A percentile compares a stretch with the other conserved stretches of the same genome.
Conservation (phyloP, 352 stramenopile genomes). For the Globisporangium cystogenes region DNA sequence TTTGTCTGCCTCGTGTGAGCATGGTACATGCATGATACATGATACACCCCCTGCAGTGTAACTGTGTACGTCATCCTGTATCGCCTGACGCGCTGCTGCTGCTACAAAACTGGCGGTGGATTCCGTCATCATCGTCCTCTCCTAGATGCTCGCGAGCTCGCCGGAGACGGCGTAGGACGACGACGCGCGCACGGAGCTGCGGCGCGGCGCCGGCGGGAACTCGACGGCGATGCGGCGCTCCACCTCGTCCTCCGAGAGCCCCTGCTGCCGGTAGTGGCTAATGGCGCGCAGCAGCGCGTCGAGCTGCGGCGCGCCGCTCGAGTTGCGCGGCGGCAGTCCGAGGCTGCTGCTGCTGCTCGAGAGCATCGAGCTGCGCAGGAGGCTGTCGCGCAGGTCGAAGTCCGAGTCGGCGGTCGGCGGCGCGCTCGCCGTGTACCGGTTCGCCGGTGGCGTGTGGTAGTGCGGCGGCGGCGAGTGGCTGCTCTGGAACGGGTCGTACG, state of each 20-base stretch:
- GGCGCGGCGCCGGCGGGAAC: constrained; percentile 45
- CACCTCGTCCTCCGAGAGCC: constrained; percentile 59
- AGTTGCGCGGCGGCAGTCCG: constrained; percentile 47
- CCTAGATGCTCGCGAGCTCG: constrained; percentile 14
- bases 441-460: not conserved
- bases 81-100: not conserved
- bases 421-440: too few species aligned
- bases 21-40: too few species aligned
- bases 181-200: not conserved
- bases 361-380: constrained; percentile 39
- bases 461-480: not conserved
- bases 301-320: constrained; percentile 53
- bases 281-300: constrained; percentile 56
- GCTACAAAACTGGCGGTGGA: not conserved
- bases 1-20: too few species aligned
- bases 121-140: not conserved
- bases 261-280: constrained; percentile 50
- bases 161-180: constrained; percentile 5
- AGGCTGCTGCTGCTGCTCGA: constrained; percentile 54
- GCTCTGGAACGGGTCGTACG: constrained; percentile 14
- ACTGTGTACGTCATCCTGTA: too few species aligned
- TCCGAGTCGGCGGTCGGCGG: not conserved
- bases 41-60: too few species aligned
- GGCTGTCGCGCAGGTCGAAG: constrained; percentile 2
- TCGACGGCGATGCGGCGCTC: constrained; percentile 57